Base-by-base conservation (phyloP, 345 rosid genomes). In the Bruguiera sexangula region DNA sequence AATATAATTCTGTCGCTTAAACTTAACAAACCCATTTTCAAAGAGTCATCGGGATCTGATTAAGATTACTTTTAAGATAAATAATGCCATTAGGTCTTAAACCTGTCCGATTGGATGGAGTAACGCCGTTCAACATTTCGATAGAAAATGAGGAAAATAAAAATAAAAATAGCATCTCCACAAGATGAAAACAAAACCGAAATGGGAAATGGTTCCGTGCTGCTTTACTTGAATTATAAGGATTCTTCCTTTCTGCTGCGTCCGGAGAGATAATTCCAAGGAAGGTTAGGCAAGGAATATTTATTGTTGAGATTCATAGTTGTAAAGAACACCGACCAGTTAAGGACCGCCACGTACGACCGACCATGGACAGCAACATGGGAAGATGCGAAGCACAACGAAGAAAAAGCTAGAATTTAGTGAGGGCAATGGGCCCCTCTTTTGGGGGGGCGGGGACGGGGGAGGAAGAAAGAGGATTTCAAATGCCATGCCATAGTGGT, bases 261-360 rank as follows among this genome's bases (percentile, higher is more conserved):
- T n/a, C 31, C 39, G 36, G 13, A 50, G 8, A 16, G 69, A 66
- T 62, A 48, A 29, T 18, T 66, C 62, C 71, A 69, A 19, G 67
- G 32, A 26, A 63, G 65, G 16, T 60, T 13, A 18, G 60, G 62
- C 22, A 79, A 68, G 57, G 61, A 66, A 18, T 32, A 46, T 71
- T 48, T 10, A 48, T 32, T 62, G 66, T 30, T 22, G 18, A 73
- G 64, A 53, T 67, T 53, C 65, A 52, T 26, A 31, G 48, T 1
- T 58, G 46, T 53, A 54, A 63, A 21, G 67, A 20, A 29, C 15
- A 6, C 48, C 11, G 32, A 5, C 63, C 58, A 79, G 69, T 55
- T 21, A 22, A 3, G 26, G 19, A 3, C n/a, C 15, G 69, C 77
- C 79, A 69, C 68, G 59, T 65, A 43, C 26, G 34, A 65, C 82